Evolutionary conservation across 371 early-diverging fungal species (phyloP).

Genomic region (Apophysomyces trapeziformis): DNA sequence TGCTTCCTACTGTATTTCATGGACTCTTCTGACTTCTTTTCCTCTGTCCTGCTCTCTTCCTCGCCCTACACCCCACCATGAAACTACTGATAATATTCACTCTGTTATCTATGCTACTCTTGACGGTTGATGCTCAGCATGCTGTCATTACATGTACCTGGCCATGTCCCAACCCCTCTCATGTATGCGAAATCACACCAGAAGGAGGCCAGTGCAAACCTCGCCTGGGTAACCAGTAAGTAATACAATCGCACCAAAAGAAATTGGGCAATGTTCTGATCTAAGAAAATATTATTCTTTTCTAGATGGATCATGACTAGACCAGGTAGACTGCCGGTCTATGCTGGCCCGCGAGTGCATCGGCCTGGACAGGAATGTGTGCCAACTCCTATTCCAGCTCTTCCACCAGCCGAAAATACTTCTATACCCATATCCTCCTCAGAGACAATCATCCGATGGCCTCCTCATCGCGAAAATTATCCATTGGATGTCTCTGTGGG

Average conservation of each 20-base stretch:
- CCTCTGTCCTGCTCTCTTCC: background rate
- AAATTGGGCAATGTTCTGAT: too few relatives aligned
- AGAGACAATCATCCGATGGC: conserved; percentile 2
- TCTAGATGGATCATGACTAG: conserved; percentile 4
- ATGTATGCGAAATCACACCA: background rate
- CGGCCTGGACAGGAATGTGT: conserved; percentile 1
- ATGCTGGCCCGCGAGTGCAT: conserved; percentile 1
- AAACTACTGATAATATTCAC: background rate
- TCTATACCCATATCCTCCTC: background rate
- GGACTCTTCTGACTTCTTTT: background rate
- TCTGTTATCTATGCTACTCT: background rate
- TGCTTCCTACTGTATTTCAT: background rate
- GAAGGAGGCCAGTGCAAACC: background rate
- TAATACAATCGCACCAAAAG: background rate
- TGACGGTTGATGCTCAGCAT: conserved; percentile 1
- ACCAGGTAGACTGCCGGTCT: background rate
- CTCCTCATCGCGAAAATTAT: conserved; percentile 1
- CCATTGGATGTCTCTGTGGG: background rate
- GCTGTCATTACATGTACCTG: background rate
- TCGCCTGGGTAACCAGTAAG: background rate
- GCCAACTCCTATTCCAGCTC: background rate
- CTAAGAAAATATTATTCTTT: background rate
- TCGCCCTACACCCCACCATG: background rate
- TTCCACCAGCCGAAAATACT: background rate
- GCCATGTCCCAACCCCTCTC: conserved; percentile 2